Conservation (phyloP, 345 rosid genomes). For the Ceriops zippeliana region DNA sequence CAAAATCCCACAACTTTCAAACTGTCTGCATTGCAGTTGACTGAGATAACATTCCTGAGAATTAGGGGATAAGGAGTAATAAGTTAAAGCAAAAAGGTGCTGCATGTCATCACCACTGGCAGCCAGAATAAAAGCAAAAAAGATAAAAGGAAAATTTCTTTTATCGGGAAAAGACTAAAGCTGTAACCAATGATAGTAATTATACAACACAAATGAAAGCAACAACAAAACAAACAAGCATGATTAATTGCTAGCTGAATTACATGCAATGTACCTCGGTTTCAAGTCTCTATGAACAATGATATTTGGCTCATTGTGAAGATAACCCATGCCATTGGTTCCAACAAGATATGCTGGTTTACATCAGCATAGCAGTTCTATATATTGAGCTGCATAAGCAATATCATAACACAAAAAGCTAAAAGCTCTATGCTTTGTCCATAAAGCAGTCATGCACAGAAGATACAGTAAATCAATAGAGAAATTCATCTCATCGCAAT, state of each 20-base stretch:
- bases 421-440: no score
- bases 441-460: no score
- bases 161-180: not conserved
- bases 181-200: not conserved
- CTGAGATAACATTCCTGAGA: conserved; percentile 89
- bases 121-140: not conserved
- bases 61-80: conserved; percentile 9
- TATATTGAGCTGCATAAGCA: no score
- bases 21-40: conserved; percentile 88
- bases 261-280: conserved; percentile 59
- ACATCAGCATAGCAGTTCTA: no score
- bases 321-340: conserved; percentile 91
- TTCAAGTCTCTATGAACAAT: conserved; percentile 88
- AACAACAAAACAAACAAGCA: no score
- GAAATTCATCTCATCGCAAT: no score
- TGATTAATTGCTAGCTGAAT: not conserved
- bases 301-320: conserved; percentile 95
- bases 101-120: not conserved
- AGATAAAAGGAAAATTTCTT: not conserved
- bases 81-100: conserved; percentile 3
- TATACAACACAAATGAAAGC: no score
- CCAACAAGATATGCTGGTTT: no score
- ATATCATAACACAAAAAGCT: no score
- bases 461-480: no score
- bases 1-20: conserved; percentile 95